Evolutionary conservation across 805 yeast species (phyloP).

Genomic region (Metschnikowia koreensis): DNA sequence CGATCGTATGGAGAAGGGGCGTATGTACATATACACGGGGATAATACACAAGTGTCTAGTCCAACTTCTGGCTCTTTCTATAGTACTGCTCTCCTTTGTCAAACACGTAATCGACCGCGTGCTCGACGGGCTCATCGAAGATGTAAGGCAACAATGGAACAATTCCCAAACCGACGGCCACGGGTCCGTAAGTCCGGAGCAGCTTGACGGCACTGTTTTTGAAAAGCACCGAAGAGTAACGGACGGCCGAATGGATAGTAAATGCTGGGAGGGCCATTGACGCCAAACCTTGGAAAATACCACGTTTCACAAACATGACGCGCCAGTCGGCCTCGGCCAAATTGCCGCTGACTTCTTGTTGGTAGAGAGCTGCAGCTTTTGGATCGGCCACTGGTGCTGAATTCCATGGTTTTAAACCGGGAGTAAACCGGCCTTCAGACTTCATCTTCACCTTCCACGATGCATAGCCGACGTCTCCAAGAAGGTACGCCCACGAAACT

Average conservation of each 20-base stretch:
- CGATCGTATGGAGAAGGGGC: neutral
- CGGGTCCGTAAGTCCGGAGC: conserved; percentile 70
- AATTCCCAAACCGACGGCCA: conserved; percentile 69
- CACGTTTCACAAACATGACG: conserved; percentile 62
- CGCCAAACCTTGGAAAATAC: conserved; percentile 77
- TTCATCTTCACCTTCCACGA: conserved; percentile 70
- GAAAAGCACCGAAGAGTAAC: conserved; percentile 63
- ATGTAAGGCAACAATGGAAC: conserved; percentile 77
- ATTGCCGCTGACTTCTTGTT: conserved; percentile 20
- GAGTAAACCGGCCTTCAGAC: conserved; percentile 60
- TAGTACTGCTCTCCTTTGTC: conserved; percentile 41
- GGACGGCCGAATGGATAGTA: conserved; percentile 75
- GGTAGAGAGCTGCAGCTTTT: conserved; percentile 38
- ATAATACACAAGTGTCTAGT: neutral
- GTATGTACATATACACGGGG: neutral
- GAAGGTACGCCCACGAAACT: conserved; percentile 70
- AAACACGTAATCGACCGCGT: conserved; percentile 60
- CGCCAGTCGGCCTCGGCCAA: conserved; percentile 62
- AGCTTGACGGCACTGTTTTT: conserved; percentile 50
- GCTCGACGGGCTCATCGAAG: conserved; percentile 82
- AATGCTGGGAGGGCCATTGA: conserved; percentile 87
- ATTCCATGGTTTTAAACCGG: conserved; percentile 71
- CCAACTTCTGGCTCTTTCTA: conserved; percentile 5
- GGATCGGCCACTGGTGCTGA: conserved; percentile 31
- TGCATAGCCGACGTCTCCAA: conserved; percentile 73